Conservation (phyloP, 345 rosid species). For the Arabis alpina region DNA sequence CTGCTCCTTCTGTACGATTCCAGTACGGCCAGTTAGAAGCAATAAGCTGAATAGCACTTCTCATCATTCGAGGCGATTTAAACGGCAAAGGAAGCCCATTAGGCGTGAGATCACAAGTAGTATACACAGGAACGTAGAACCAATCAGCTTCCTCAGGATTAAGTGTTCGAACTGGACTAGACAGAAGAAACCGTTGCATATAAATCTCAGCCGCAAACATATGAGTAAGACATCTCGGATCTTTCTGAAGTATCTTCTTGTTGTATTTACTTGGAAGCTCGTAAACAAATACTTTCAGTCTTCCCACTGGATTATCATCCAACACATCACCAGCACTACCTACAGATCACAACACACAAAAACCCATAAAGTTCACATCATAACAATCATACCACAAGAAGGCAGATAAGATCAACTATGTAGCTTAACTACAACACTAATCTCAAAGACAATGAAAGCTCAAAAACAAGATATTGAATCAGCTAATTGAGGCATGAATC, state of each 20-base stretch:
- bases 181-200: constrained; percentile 93
- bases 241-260: constrained; percentile 92
- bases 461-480: constrained; percentile 8
- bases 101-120: constrained; percentile 97
- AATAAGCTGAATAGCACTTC: constrained; percentile 95
- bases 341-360: constrained; percentile 33
- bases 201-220: constrained; percentile 99
- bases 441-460: background rate
- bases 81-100: constrained; percentile 96
- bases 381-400: too few relatives aligned
- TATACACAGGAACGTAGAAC: constrained; percentile 95
- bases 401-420: too few relatives aligned
- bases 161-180: constrained; percentile 94
- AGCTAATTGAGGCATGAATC: constrained; percentile 13
- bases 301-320: constrained; percentile 96
- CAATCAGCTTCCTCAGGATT: constrained; percentile 98
- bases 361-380: too few relatives aligned
- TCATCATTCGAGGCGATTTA: constrained; percentile 96
- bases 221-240: constrained; percentile 89
- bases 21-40: constrained; percentile 96
- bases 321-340: constrained; percentile 99
- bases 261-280: constrained; percentile 97
- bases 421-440: background rate
- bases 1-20: constrained; percentile 96
- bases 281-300: constrained; percentile 89